These are phyloP conservation scores for Drechslera avenae DNA, from an alignment of 2,329 filamentous ascomycete genomes.

Conservation along the genomic window DNA sequence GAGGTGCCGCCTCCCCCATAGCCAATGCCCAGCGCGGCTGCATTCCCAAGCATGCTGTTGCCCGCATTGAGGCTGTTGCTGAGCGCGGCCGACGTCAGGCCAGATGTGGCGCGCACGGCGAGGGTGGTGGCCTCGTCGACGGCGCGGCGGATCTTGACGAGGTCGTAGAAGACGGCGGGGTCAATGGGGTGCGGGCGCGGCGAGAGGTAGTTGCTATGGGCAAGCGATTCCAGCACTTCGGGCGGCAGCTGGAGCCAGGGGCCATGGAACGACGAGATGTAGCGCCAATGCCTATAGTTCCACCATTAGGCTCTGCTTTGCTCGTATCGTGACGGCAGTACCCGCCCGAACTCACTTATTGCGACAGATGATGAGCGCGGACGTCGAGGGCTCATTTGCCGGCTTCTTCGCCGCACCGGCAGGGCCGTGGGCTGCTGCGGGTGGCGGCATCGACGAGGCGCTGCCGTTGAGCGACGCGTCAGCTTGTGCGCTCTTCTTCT, in stretches of 20 bases:
- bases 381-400: constrained; percentile 22
- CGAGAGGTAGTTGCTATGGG: constrained; percentile 78
- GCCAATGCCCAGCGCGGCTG: constrained; percentile 63
- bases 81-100: constrained; percentile 68
- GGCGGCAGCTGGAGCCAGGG: constrained; percentile 81
- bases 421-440: constrained; percentile 4
- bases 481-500: constrained; percentile 39
- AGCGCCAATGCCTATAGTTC: constrained; percentile 73
- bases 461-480: constrained; percentile 24
- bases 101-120: constrained; percentile 76
- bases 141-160: constrained; percentile 78
- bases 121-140: constrained; percentile 82
- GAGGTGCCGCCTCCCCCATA: constrained; percentile 60
- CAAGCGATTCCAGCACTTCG: constrained; percentile 78
- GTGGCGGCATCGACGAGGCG: constrained; percentile 12
- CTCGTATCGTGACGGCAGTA: constrained; percentile 9
- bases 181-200: constrained; percentile 78
- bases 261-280: constrained; percentile 82
- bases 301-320: constrained; percentile 16
- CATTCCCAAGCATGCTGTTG: constrained; percentile 57
- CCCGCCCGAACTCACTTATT: constrained; percentile 49
- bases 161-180: constrained; percentile 79
- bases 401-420: constrained; percentile 10
- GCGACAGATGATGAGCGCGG: constrained; percentile 50
- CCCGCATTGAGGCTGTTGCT: constrained; percentile 60